Conservation (phyloP, 2,329 filamentous ascomycete species). For the Claviceps africana region DNA sequence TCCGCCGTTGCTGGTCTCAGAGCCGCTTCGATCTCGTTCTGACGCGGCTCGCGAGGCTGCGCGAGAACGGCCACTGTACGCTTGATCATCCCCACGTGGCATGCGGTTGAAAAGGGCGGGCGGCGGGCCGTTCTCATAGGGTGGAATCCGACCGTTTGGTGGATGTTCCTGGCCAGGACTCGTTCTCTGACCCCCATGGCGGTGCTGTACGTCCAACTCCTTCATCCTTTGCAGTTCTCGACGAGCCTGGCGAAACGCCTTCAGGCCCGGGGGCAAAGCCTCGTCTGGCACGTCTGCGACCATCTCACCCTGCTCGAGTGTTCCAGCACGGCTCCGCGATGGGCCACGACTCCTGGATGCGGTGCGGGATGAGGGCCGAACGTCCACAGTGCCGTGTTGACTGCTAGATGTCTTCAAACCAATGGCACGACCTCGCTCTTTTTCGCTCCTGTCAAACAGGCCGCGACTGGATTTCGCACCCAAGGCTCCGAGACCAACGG, state of each 20-base stretch:
- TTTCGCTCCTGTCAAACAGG: constrained; percentile 33
- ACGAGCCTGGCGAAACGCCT: constrained; percentile 43
- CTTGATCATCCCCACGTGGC: constrained; percentile 27
- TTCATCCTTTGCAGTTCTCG: constrained; percentile 42
- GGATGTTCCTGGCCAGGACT: constrained; percentile 11
- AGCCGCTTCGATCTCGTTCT: constrained; percentile 41
- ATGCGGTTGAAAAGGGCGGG: constrained; percentile 31
- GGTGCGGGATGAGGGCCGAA: constrained; percentile 26
- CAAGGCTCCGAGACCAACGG: constrained; percentile 49
- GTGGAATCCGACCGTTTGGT: constrained; percentile 22
- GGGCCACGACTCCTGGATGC: constrained; percentile 9
- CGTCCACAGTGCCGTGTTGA: constrained; percentile 27
- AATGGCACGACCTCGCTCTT: constrained; percentile 33
- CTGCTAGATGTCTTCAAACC: constrained; percentile 49
- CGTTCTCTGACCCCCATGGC: constrained; percentile 15
- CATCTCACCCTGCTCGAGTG: background rate
- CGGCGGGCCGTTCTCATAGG: constrained; percentile 30
- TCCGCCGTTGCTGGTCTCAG: constrained; percentile 36
- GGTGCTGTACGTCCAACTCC: constrained; percentile 34
- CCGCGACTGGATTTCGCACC: constrained; percentile 54
- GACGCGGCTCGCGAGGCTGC: constrained; percentile 19
- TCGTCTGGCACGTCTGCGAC: constrained; percentile 23
- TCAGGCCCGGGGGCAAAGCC: constrained; percentile 34
- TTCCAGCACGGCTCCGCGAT: background rate
- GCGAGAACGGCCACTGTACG: constrained; percentile 15